Evolutionary conservation across 345 rosid species (phyloP), one percentile per base, ranked within the genome.

Genomic region (Lepidium africanum): DNA sequence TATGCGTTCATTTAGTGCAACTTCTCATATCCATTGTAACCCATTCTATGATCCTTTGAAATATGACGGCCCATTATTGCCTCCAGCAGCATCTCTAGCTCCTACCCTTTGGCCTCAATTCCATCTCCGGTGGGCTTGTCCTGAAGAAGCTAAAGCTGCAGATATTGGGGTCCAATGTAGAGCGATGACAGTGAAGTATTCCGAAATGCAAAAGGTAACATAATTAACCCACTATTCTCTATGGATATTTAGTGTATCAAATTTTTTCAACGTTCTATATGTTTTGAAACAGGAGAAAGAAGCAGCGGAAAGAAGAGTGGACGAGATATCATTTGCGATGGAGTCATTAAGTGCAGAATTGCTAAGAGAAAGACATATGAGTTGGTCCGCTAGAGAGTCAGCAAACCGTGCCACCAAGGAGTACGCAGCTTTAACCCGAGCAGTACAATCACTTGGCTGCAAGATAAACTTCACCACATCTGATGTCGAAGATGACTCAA

Each of bases 121-220:
- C 82, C 97, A 91, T 81, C 96, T 94, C 42, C 88, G 99, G 35
- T 94, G 99, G 97, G 91, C 97, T 40, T 94, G 97, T 72, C 97
- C 93, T 9, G 62, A 79, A 3, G 99, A 91, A 81, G 90, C 92
- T 73, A 82, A 82, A 59, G 78, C 88, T 67, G 92, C 95, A 57
- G 95, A 91, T 74, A 78, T 94, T 16, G 97, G 89, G 67, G 85
- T 78, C 60, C 88, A 76, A n/a, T 91, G 88, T 77, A 83, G 96
- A 73, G 81, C 81, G 69, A 85, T 87, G 88, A 84, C 88, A 16
- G 25, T 75, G 32, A 89, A 79, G 48, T 83, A 86, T 57, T 82
- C 87, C 7, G 96, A 91, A 63, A 73, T 87, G 76, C 89, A 86
- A 72, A 86, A 81, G 95, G 97, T 88, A 40, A 17, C 40, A 23